Percentiles rank a stretch among this genome's conserved stretches.
Evolutionary conservation across 352 stramenopile species (phyloP).

Genomic region (Thalassiosira mediterranea): DNA sequence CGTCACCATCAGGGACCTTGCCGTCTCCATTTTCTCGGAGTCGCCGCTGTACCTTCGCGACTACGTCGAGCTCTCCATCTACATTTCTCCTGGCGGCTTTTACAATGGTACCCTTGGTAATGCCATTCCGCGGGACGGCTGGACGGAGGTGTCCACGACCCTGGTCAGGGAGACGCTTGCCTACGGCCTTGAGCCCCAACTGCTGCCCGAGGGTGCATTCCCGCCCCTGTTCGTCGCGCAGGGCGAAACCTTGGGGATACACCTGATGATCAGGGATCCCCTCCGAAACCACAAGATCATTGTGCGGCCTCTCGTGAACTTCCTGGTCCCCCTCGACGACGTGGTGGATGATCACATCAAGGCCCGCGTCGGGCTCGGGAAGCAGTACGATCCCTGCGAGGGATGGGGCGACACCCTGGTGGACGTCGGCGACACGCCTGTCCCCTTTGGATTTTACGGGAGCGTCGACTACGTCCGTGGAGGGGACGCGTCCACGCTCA

Average conservation of each 20-base stretch:
- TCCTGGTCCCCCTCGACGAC: not conserved
- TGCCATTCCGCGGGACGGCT: not conserved
- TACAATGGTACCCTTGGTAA: constrained; percentile 21
- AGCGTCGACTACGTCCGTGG: constrained; percentile 10
- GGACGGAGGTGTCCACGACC: not conserved
- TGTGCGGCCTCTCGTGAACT: not conserved
- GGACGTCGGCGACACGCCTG: constrained; percentile 5
- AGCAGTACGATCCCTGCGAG: constrained; percentile 26
- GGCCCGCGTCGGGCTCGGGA: constrained; percentile 12
- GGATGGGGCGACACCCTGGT: constrained; percentile 19
- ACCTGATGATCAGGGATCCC: constrained; percentile 19
- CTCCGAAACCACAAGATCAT: constrained; percentile 14
- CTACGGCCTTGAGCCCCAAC: not conserved
- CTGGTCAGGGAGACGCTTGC: constrained; percentile 3
- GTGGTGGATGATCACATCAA: constrained; percentile 20
- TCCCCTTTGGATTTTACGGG: constrained; percentile 6
- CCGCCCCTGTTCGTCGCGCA: constrained; percentile 20
- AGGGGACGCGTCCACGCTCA: not conserved
- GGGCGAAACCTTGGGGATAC: constrained; percentile 17
- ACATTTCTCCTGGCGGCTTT: constrained; percentile 15
- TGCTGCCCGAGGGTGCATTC: constrained; percentile 21
- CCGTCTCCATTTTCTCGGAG: constrained; percentile 24
- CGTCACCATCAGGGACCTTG: constrained; percentile 16
- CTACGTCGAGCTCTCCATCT: constrained; percentile 8
- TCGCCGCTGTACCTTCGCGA: not conserved